Base-by-base conservation (phyloP, 2,329 filamentous ascomycete species). In the Phyllosticta paracitricarpa region DNA sequence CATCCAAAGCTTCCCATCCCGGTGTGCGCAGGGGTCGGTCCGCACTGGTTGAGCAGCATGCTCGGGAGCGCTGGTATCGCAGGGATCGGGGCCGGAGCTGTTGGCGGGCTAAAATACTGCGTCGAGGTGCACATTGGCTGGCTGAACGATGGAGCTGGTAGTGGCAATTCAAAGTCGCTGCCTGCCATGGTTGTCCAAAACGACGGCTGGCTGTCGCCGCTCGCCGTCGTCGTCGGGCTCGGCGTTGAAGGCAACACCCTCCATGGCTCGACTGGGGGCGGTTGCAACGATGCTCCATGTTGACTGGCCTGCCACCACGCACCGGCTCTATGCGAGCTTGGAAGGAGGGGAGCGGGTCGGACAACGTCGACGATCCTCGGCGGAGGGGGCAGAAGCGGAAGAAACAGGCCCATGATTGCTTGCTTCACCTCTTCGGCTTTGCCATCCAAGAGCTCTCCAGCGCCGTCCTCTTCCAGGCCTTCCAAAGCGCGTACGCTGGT, bases 381-480 rank as follows among this genome's bases (percentile, higher is more conserved):
- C 68, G 91, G 91, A 63, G 90, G 92, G 64, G 95, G 84, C 66
- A 97, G 82, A 62, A 95, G 86, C 75, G 92, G 86, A 64, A 84
- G 89, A 81, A 97, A 91, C 71, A 97, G 82, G 68, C 82, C 84
- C 80, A 89, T 83, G 77, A 99, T 88, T 73, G 84, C 87, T 70
- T 81, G 85, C 84, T 96, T 96, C 76, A 97, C 93, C 68, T 97
- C 91, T 68, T 96, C 91, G 72, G 90, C 91, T 78, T 90, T 89
- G 66, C 92, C 92, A 71, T 89, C 88, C 64, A 97, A 85, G 66
- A 99, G 82, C 79, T 99, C 94, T 65, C 94, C 94, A 56, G 89
- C 89, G 64, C 94, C 94, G 70, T 97, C 93, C 78, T 97, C 94
- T 79, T 99, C 94, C 66, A 97, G 82, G 62, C 94, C 94, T 78